Percentiles rank a stretch among this genome's conserved stretches.
Conservation (phyloP, 106 monocot species). For the Apostasia ramifera region DNA sequence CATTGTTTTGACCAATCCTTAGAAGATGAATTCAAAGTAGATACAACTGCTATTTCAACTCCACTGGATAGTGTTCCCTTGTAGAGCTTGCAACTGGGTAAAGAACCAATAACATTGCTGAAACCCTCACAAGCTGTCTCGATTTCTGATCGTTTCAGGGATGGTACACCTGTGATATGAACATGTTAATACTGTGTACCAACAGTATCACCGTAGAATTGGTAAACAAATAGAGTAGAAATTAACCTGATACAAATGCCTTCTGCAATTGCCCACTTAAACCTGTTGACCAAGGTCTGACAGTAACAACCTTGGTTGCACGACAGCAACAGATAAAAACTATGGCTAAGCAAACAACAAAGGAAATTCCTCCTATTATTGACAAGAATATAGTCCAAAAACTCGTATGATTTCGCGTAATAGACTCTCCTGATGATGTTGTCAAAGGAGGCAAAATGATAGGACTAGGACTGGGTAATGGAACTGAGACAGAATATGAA, state of each 20-base stretch:
- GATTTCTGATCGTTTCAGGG: conserved; percentile 32
- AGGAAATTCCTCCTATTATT: conserved; percentile 14
- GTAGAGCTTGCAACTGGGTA: conserved; percentile 30
- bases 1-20: conserved; percentile 32
- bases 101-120: conserved; percentile 37
- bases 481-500: neutral
- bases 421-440: neutral
- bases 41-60: conserved; percentile 51
- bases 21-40: conserved; percentile 20
- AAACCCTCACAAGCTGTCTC: conserved; percentile 49
- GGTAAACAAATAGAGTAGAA: neutral
- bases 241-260: conserved; percentile 44
- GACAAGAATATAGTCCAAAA: conserved; percentile 4
- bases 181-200: neutral
- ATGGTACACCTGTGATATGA: conserved; percentile 28
- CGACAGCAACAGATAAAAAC: conserved; percentile 25
- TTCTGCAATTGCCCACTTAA: conserved; percentile 52
- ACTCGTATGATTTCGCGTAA: conserved; percentile 1
- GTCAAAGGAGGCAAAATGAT: neutral
- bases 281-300: conserved; percentile 47
- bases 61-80: conserved; percentile 57
- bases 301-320: conserved; percentile 27
- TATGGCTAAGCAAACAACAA: conserved; percentile 2
- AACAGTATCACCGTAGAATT: too few relatives aligned
- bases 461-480: neutral